Conservation (phyloP, 495 filamentous ascomycete genomes). For the Penicillium robsamsonii region DNA sequence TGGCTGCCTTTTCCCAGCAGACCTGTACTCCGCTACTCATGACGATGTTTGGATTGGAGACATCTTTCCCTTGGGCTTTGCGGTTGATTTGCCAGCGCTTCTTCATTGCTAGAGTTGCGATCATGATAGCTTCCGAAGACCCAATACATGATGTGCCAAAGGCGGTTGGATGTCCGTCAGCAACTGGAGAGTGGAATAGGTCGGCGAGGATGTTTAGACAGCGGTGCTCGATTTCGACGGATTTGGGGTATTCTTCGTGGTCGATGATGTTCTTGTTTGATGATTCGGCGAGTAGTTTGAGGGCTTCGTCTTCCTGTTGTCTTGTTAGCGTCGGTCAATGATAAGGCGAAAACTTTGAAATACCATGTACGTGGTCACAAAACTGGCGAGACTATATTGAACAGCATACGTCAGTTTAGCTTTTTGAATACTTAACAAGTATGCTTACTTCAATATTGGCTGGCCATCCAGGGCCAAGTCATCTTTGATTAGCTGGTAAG, state of each 20-base stretch:
- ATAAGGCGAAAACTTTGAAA: not conserved
- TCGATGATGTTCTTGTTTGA: constrained; percentile 90
- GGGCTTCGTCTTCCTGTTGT: constrained; percentile 74
- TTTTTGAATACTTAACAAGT: not conserved
- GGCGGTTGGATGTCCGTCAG: constrained; percentile 46
- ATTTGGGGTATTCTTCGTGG: constrained; percentile 86
- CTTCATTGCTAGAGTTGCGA: constrained; percentile 87
- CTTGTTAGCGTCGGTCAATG: not conserved
- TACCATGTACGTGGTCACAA: constrained; percentile 26
- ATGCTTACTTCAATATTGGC: constrained; percentile 17
- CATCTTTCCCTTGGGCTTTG: constrained; percentile 65
- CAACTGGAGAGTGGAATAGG: constrained; percentile 69
- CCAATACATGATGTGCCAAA: constrained; percentile 86
- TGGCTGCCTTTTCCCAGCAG: constrained; percentile 89
- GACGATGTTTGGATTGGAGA: constrained; percentile 73
- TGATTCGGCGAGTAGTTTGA: constrained; percentile 83
- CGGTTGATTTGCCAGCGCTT: constrained; percentile 83
- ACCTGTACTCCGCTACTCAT: constrained; percentile 91
- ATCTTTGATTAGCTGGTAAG: constrained; percentile 19
- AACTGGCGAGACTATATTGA: constrained; percentile 18
- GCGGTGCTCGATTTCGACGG: constrained; percentile 82
- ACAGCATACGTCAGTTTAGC: not conserved
- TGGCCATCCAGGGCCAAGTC: constrained; percentile 16
- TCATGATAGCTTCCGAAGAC: constrained; percentile 85
- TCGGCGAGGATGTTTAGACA: constrained; percentile 87